These are phyloP conservation scores for grape (Vitis vinifera) DNA, from an alignment of 164 flowering plant species.

Conservation along the genomic window ASM3070453v1 NC_081822.1:1143501-1144000, in stretches of 20 bases:
- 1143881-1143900: background rate
- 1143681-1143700: constrained; percentile 16
- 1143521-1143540: no score
- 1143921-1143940: background rate
- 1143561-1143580: background rate
- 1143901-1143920: background rate
- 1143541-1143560: no score
- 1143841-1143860: background rate
- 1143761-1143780: constrained; percentile 21
- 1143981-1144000: background rate
- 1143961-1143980: background rate
- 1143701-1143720: constrained; percentile 12
- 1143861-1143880: background rate
- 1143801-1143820: background rate
- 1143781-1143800: constrained; percentile 32
- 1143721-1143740: constrained; percentile 12
- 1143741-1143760: constrained; percentile 12
- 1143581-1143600: background rate
- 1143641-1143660: constrained; percentile 1
- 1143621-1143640: background rate
- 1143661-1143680: constrained; percentile 41
- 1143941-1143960: background rate
- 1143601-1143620: background rate
- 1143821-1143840: background rate
- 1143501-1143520: no score